Evolutionary conservation across 2,329 filamentous ascomycete genomes (phyloP), one percentile per base, ranked within the genome.

Genomic region (Bipolaris oryzae): DNA sequence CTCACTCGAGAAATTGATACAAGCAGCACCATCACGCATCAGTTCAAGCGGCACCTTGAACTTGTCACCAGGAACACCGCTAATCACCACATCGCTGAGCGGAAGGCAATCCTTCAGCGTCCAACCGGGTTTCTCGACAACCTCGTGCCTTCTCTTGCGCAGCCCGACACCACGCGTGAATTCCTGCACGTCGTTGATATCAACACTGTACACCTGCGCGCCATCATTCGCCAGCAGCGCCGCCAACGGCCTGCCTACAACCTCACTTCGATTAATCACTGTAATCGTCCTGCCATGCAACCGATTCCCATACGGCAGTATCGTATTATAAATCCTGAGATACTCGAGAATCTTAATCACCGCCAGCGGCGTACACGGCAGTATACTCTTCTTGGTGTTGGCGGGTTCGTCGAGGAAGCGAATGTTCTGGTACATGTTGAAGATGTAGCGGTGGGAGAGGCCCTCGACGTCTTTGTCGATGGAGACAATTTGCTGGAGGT

Each of bases 381-480:
- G 81, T 64, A 98, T 91, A 46, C 89, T 96, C 81, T 99, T 98
- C 76, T 91, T 90, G 56, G 81, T 83, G 76, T 92, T 90, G 41
- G 83, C 77, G 4, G 89, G 89, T 3, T 28, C 25, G 78, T 99
- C 95, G 54, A 99, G 84, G 81, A 93, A 98, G 64, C 95, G 91
- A 70, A 96, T 87, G 80, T 99, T 99, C 82, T 97, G 91, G 80
- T 98, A 99, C 93, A 99, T 97, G 84, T 99, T 99, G 85, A 94
- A 93, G 73, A 98, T 89, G 80, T 98, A 93, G 74, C 88, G 89
- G 78, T 97, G 94, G 68, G 89, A 92, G 56, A 99, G 86, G 34
- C 95, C 95, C 78, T 99, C 95, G 64, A 99, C 94, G 72, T 99
- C 95, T 79, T 99, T 98, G 76, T 85, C 80, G 41, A 96, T 84